phyloP scores from a whole-genome alignment of 2,329 filamentous ascomycete species.

The Shiraia bambusicola region DNA sequence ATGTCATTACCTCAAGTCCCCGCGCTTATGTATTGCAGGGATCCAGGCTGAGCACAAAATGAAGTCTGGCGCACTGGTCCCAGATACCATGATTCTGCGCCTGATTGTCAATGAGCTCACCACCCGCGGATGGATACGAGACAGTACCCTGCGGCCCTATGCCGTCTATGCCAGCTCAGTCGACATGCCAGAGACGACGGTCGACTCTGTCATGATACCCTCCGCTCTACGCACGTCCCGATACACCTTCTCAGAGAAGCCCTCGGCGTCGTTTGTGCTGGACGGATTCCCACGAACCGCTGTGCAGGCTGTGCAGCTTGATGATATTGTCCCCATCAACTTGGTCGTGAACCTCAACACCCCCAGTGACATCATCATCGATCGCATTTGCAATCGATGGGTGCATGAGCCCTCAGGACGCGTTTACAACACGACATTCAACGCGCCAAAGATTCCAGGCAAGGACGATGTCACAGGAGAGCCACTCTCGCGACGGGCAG shows the following conservation, averaged over 20 bases:
- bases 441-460: conserved; percentile 77
- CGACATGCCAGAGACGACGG: conserved; percentile 33
- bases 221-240: conserved; percentile 37
- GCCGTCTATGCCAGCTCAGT: conserved; percentile 47
- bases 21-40: conserved; percentile 55
- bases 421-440: conserved; percentile 94
- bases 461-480: conserved; percentile 92
- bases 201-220: conserved; percentile 48
- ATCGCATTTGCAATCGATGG: conserved; percentile 89
- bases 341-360: conserved; percentile 85
- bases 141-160: conserved; percentile 49
- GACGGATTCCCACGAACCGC: conserved; percentile 94
- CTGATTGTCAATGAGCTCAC: conserved; percentile 89
- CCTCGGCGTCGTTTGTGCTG: conserved; percentile 85
- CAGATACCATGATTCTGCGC: conserved; percentile 86
- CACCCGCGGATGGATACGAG: conserved; percentile 77
- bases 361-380: conserved; percentile 80
- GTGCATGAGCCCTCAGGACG: conserved; percentile 88
- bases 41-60: conserved; percentile 89
- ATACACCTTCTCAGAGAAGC: conserved; percentile 62
- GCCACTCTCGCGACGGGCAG: conserved; percentile 73
- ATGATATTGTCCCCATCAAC: conserved; percentile 87
- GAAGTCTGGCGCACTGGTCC: conserved; percentile 84
- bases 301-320: conserved; percentile 73
- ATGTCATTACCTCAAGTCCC: conserved; percentile 14